phyloP scores from a whole-genome alignment of 192 early-diverging fungal species.

The Podila verticillata region DNA sequence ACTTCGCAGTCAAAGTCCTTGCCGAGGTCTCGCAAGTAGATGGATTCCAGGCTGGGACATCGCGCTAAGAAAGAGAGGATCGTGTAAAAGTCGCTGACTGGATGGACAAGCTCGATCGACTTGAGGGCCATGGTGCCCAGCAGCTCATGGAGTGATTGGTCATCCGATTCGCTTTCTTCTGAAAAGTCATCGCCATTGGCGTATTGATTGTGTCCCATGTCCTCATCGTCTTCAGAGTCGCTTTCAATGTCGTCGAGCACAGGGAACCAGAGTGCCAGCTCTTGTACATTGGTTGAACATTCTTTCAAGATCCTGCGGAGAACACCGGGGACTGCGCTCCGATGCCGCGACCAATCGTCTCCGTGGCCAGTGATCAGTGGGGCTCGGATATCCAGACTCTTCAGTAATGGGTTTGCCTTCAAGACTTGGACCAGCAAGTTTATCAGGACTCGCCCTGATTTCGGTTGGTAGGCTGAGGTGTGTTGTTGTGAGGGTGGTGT shows the following conservation, averaged over 20 bases:
- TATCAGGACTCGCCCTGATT: conserved; percentile 2
- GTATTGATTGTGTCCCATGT: neutral
- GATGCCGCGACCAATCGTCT: neutral
- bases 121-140: neutral
- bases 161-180: neutral
- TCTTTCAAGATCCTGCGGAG: neutral
- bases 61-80: neutral
- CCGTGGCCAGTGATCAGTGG: neutral
- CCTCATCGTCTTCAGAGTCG: neutral
- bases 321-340: neutral
- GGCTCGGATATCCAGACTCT: neutral
- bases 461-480: neutral
- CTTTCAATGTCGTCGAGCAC: neutral
- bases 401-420: neutral
- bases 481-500: neutral
- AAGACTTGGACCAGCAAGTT: conserved; percentile 3
- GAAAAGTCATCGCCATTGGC: neutral
- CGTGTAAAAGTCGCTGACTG: neutral
- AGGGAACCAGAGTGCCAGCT: neutral
- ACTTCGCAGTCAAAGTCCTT: neutral
- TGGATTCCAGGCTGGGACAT: neutral
- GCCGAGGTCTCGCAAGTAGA: neutral
- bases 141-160: neutral
- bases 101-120: neutral
- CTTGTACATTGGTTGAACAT: neutral